Evolutionary conservation across 352 stramenopile species (phyloP), one percentile per base, ranked within the genome.

Genomic region (Phytopythium cucurbitacearum): DNA sequence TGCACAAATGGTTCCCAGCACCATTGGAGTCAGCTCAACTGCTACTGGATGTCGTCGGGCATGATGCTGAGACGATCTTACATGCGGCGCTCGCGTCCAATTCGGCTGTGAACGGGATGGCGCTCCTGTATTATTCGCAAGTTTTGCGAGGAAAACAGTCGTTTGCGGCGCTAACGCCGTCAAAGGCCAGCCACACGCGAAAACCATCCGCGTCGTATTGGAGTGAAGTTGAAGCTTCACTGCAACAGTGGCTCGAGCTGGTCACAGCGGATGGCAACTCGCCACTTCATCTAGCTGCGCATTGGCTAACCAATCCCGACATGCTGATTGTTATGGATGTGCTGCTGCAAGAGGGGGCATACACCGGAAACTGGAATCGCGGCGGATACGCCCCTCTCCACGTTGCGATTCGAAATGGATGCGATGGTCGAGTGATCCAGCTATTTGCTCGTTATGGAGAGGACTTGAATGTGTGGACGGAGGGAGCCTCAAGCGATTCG

Each of bases 391-490:
- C 67, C 10, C 77, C 81, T 8, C 56, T 92, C 15, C 81, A 92
- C 34, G 56, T 87, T 3, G 81, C 71, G 7, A 58, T 92, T 35
- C 46, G 53, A 0, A 55, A 78, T 37, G 48, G 51, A 0, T 87
- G 77, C 51, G 71, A 78, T 51, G 65, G 56, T 5, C 51, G 63
- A 0, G 46, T 81, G 10, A 65, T 92, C 36, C 56, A 76, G 15
- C 21, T 83, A 2, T 84, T 89, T 42, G 49, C 69, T 16, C 65
- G 65, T 39, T 64, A 78, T 11, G 56, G 67, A 4, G 67, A 78
- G 54, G 79, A 89, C 54, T 21, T 89, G 12, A 88, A 90, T 49
- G 49, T 73, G 0, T 85, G 74, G 68, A 86, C 75, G 5, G 81
- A 92, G 69, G 69, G 67, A 12, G 3, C 33, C 3, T 9, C n/a